Percentiles rank a stretch among this genome's conserved stretches.
Evolutionary conservation across 768 basidiomycete species (phyloP).

Genomic region (Mycena epipterygia): DNA sequence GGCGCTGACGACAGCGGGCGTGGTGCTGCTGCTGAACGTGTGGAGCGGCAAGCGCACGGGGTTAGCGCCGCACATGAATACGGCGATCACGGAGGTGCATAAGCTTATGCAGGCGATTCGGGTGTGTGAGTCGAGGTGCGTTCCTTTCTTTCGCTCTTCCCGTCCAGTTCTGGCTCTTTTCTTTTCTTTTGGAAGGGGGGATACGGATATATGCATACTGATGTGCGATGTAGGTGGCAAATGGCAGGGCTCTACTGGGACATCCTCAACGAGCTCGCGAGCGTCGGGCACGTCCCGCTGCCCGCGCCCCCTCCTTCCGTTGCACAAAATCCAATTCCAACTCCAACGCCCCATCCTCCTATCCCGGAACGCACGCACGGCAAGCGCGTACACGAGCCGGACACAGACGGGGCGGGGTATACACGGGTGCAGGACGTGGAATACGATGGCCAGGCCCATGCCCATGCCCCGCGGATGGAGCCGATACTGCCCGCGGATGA

Average conservation of each 20-base stretch:
- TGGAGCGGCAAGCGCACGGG: conserved; percentile 73
- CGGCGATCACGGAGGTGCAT: conserved; percentile 71
- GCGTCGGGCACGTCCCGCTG: not conserved
- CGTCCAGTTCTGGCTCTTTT: not conserved
- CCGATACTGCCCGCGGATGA: too few species aligned
- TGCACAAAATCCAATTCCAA: too few species aligned
- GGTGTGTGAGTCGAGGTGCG: conserved; percentile 54
- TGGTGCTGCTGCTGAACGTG: conserved; percentile 75
- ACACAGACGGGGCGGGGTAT: not conserved
- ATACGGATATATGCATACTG: too few species aligned
- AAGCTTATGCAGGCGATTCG: conserved; percentile 67
- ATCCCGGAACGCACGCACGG: not conserved
- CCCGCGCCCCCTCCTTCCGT: not conserved
- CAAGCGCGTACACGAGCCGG: not conserved
- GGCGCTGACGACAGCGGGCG: conserved; percentile 53
- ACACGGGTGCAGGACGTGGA: not conserved
- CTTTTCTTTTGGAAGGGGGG: too few species aligned
- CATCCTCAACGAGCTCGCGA: conserved; percentile 25
- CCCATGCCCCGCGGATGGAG: too few species aligned
- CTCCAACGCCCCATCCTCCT: too few species aligned
- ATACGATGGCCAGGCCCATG: too few species aligned
- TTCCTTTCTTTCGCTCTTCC: not conserved
- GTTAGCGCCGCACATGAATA: conserved; percentile 58
- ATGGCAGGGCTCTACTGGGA: conserved; percentile 57
- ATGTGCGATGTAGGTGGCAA: conserved; percentile 50